A percentile compares a stretch with the other conserved stretches of the same genome.
Evolutionary conservation across 1,139 yeast species (phyloP).

Genomic region (Nakaseomyces uthaithaninus): DNA sequence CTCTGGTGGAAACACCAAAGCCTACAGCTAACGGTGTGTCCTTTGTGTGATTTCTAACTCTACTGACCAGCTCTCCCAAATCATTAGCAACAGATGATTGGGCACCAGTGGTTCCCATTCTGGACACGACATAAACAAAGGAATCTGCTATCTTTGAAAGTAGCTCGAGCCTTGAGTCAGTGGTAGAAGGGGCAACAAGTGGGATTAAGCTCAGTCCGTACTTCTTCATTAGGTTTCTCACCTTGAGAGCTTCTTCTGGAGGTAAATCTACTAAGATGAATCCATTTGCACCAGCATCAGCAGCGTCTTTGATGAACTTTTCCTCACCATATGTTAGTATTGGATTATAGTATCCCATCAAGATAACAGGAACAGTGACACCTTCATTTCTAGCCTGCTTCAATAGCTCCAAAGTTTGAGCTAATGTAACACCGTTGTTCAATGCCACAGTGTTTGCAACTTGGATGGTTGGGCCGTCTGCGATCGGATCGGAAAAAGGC

Average conservation of each 20-base stretch:
- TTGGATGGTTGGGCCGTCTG: conserved; percentile 97
- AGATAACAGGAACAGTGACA: conserved; percentile 75
- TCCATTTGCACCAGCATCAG: conserved; percentile 88
- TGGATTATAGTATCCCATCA: conserved; percentile 98
- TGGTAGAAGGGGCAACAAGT: conserved; percentile 91
- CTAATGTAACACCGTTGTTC: conserved; percentile 69
- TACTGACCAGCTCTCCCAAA: conserved; percentile 58
- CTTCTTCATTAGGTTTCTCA: conserved; percentile 62
- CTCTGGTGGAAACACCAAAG: conserved; percentile 91
- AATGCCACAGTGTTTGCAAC: conserved; percentile 73
- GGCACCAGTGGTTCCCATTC: conserved; percentile 98
- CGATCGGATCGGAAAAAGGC: conserved; percentile 98
- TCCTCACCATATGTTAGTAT: conserved; percentile 84
- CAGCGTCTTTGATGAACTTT: conserved; percentile 65
- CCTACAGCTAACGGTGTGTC: conserved; percentile 91
- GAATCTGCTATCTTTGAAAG: conserved; percentile 86
- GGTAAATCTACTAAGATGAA: conserved; percentile 92
- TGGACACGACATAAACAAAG: conserved; percentile 87
- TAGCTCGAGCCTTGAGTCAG: conserved; percentile 73
- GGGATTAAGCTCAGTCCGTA: conserved; percentile 81
- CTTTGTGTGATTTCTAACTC: conserved; percentile 68
- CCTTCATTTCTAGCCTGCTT: conserved; percentile 71
- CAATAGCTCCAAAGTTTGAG: conserved; percentile 61
- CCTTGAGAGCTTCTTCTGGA: conserved; percentile 91
- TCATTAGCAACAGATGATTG: conserved; percentile 51